Evolutionary conservation across 805 yeast species (phyloP).

Genomic region (Schizosaccharomyces cryophilus): DNA sequence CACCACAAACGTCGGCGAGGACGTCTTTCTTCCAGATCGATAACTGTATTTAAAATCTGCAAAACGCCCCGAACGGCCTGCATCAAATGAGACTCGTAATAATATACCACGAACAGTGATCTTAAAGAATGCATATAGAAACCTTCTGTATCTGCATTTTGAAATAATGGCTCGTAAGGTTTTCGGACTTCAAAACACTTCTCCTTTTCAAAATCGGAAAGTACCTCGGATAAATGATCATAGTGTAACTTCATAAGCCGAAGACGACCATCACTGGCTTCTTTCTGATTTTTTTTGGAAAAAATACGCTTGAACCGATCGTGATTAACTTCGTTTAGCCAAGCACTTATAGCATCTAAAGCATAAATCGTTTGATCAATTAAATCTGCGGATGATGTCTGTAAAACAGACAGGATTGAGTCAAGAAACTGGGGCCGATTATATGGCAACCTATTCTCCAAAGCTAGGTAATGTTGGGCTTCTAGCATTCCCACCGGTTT

Average conservation of each 20-base stretch:
- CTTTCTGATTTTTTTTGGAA: not conserved
- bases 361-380: not conserved
- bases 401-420: not conserved
- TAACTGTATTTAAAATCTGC: not conserved
- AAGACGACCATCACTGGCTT: not conserved
- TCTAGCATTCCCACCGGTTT: slow-evolving; percentile 1
- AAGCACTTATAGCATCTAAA: not conserved
- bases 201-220: not conserved
- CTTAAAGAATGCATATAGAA: not conserved
- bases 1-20: not conserved
- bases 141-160: not conserved
- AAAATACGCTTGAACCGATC: slow-evolving; percentile 1
- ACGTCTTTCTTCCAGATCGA: not conserved
- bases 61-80: not conserved
- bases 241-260: not conserved
- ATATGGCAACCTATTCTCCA: not conserved
- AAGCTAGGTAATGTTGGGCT: slow-evolving; percentile 1
- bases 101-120: not conserved
- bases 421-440: not conserved
- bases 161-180: not conserved
- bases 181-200: not conserved
- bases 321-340: not conserved
- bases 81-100: not conserved
- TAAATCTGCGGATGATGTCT: not conserved
- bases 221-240: not conserved